Evolutionary conservation across 2,329 filamentous ascomycete genomes (phyloP).

Genomic region (Endocalyx cinctus): DNA sequence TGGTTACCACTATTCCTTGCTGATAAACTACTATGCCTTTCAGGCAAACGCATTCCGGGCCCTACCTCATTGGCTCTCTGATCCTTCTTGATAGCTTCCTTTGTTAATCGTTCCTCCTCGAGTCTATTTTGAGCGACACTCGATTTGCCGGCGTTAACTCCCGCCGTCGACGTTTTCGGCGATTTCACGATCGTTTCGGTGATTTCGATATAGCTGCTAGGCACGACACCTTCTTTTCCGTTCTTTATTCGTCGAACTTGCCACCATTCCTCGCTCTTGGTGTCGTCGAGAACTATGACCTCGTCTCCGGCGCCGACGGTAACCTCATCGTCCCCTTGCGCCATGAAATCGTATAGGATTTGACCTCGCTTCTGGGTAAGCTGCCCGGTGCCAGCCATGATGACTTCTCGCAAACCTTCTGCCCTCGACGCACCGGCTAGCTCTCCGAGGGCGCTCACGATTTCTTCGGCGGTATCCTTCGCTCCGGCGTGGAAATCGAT

Average conservation of each 20-base stretch:
- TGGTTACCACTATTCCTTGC: conserved; percentile 62
- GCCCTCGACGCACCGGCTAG: conserved; percentile 80
- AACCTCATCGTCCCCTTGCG: conserved; percentile 93
- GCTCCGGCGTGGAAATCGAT: conserved; percentile 95
- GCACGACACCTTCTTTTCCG: conserved; percentile 91
- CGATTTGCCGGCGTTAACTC: conserved; percentile 52
- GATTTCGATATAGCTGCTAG: conserved; percentile 92
- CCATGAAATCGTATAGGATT: conserved; percentile 93
- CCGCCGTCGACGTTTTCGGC: conserved; percentile 40
- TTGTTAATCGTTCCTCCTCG: conserved; percentile 80
- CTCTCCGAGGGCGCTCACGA: conserved; percentile 82
- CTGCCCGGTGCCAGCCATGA: conserved; percentile 69
- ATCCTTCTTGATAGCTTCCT: conserved; percentile 68
- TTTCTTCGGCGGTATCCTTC: conserved; percentile 94
- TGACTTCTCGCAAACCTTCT: conserved; percentile 79
- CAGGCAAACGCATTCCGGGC: conserved; percentile 68
- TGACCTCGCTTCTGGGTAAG: conserved; percentile 73
- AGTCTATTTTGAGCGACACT: conserved; percentile 71
- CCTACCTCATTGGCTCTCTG: conserved; percentile 70
- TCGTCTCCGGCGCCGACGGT: conserved; percentile 88
- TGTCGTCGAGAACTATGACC: conserved; percentile 83
- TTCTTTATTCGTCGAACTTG: conserved; percentile 87
- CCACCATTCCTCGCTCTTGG: conserved; percentile 97
- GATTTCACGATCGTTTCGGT: conserved; percentile 60
- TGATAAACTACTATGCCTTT: conserved; percentile 74